phyloP scores from a whole-genome alignment of 2,329 filamentous ascomycete genomes.

The Mycosphaerella arachidis region DNA sequence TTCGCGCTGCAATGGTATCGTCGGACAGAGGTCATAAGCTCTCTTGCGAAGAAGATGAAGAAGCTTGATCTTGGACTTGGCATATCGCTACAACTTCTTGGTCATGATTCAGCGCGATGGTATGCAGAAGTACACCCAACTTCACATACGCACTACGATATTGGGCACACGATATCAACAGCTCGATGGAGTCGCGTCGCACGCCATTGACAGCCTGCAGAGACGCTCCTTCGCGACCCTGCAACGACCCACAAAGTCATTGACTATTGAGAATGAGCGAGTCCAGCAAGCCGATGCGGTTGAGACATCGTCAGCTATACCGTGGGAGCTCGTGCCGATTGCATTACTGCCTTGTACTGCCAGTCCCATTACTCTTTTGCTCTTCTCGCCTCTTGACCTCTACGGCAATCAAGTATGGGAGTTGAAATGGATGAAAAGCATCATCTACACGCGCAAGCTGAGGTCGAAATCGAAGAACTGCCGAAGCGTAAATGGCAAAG shows the following conservation, averaged over 20 bases:
- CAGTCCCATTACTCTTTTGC: not conserved
- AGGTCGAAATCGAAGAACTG: constrained; percentile 14
- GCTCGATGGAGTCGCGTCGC: not conserved
- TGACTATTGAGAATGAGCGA: not conserved
- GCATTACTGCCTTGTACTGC: not conserved
- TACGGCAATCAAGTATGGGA: not conserved
- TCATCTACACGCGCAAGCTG: constrained; percentile 1
- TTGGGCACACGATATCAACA: not conserved
- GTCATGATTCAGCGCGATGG: not conserved
- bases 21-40: not conserved
- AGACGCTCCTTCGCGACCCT: not conserved
- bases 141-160: not conserved
- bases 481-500: constrained; percentile 41
- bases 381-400: not conserved
- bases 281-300: not conserved
- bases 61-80: not conserved
- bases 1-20: not conserved
- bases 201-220: not conserved
- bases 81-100: not conserved
- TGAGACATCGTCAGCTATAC: not conserved
- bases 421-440: not conserved
- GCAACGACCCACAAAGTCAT: not conserved
- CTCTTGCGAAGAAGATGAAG: not conserved
- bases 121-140: not conserved
- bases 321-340: not conserved